A percentile compares a stretch with the other conserved stretches of the same genome.
Evolutionary conservation across 352 stramenopile genomes (phyloP).

Genomic region (Phytophthora tubulina): DNA sequence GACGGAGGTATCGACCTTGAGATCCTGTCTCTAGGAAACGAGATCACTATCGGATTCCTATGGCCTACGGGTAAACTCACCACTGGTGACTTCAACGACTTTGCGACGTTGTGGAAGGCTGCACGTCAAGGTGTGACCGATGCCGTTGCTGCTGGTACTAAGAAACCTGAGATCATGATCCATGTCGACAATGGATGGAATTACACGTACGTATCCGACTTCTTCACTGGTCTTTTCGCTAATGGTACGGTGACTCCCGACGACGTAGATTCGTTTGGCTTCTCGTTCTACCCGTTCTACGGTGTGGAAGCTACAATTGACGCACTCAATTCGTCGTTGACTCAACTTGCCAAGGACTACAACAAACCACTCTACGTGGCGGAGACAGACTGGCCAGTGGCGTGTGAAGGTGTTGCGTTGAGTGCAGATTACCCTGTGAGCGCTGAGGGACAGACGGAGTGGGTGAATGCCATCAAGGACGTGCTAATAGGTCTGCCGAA

Average conservation of each 20-base stretch:
- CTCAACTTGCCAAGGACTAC: conserved; percentile 39
- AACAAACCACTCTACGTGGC: conserved; percentile 43
- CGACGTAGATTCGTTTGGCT: conserved; percentile 44
- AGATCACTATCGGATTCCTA: conserved; percentile 47
- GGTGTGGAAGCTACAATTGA: conserved; percentile 41
- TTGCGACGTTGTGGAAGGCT: conserved; percentile 44
- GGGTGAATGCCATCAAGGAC: conserved; percentile 37
- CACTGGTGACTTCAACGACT: conserved; percentile 42
- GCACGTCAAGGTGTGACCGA: conserved; percentile 41
- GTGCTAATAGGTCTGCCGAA: conserved; percentile 37
- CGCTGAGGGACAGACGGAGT: conserved; percentile 41
- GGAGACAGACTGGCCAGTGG: conserved; percentile 44
- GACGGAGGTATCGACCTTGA: conserved; percentile 41
- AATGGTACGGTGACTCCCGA: conserved; percentile 38
- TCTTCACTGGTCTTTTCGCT: conserved; percentile 45
- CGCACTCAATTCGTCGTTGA: conserved; percentile 39
- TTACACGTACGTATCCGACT: conserved; percentile 41
- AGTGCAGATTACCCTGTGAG: conserved; percentile 41
- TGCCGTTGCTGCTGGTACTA: conserved; percentile 34
- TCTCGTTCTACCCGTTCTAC: conserved; percentile 55
- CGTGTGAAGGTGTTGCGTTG: conserved; percentile 31
- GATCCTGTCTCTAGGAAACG: conserved; percentile 45
- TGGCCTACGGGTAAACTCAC: conserved; percentile 37
- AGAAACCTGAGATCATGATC: conserved; percentile 49
- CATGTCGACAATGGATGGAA: conserved; percentile 52